Evolutionary conservation across 768 basidiomycete genomes (phyloP).

Genomic region (Boletus edulis): DNA sequence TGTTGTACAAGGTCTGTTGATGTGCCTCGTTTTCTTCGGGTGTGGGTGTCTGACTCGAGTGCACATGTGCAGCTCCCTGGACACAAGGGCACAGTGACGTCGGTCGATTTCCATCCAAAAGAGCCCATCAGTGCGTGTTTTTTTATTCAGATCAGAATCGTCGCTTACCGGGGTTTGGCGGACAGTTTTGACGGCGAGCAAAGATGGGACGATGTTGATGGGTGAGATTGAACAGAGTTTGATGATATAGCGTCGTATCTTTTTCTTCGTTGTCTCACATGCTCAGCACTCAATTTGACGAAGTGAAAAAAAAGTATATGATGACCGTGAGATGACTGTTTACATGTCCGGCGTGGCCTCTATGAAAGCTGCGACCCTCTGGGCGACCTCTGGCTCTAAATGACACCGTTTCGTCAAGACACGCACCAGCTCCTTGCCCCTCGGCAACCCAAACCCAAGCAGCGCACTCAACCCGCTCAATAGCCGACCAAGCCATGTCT

Average conservation of each 20-base stretch:
- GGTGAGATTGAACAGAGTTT: conserved; percentile 82
- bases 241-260: conserved; percentile 33
- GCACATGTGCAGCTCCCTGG: conserved; percentile 70
- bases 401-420: conserved; percentile 26
- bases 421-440: conserved; percentile 17
- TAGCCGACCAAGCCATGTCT: conserved; percentile 19
- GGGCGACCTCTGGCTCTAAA: conserved; percentile 21
- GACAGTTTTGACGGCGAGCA: conserved; percentile 86
- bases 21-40: background rate
- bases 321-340: background rate
- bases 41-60: background rate
- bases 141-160: background rate
- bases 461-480: conserved; percentile 19
- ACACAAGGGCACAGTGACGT: conserved; percentile 93
- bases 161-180: conserved; percentile 2
- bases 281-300: no score
- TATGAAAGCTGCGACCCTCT: conserved; percentile 24
- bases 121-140: conserved; percentile 83
- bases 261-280: background rate
- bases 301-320: no score
- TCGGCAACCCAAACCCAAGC: conserved; percentile 18
- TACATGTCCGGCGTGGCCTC: conserved; percentile 9
- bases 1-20: conserved; percentile 69
- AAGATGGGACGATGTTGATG: conserved; percentile 88
- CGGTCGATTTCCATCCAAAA: conserved; percentile 95